phyloP scores from a whole-genome alignment of 768 basidiomycete genomes.

The Tephrocybe sp. region DNA sequence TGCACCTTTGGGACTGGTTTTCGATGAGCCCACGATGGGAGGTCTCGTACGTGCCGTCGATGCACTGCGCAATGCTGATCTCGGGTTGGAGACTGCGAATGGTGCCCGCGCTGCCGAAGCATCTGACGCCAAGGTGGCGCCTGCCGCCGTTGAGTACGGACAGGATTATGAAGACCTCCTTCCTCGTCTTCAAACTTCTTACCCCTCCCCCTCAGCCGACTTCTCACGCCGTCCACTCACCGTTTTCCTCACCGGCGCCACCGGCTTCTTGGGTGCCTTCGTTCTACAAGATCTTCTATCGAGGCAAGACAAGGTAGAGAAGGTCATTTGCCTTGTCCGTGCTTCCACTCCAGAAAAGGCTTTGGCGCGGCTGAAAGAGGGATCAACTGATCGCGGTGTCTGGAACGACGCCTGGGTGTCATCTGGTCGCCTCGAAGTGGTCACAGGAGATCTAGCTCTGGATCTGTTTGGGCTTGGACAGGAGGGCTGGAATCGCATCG shows the following conservation, averaged over 20 bases:
- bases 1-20: slow-evolving; percentile 89
- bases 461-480: slow-evolving; percentile 72
- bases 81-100: slow-evolving; percentile 45
- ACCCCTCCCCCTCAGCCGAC: slow-evolving; percentile 59
- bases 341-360: slow-evolving; percentile 63
- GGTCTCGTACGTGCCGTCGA: slow-evolving; percentile 81
- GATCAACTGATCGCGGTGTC: slow-evolving; percentile 74
- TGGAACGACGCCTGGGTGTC: slow-evolving; percentile 88
- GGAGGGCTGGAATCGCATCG: slow-evolving; percentile 64
- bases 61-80: slow-evolving; percentile 70
- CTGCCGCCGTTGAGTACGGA: slow-evolving; percentile 63
- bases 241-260: slow-evolving; percentile 94
- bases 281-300: slow-evolving; percentile 79
- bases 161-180: slow-evolving; percentile 72
- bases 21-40: slow-evolving; percentile 83
- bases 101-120: slow-evolving; percentile 3
- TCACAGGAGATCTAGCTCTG: slow-evolving; percentile 80
- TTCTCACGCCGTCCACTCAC: slow-evolving; percentile 58
- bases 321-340: slow-evolving; percentile 92
- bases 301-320: slow-evolving; percentile 60
- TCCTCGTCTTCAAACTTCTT: slow-evolving; percentile 56
- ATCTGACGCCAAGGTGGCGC: slow-evolving; percentile 20
- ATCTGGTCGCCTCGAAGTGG: slow-evolving; percentile 68
- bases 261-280: slow-evolving; percentile 96
- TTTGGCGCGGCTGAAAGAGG: slow-evolving; percentile 66